Conservation (phyloP, 495 filamentous ascomycete genomes). For the Aspergillus mulundensis region DNA sequence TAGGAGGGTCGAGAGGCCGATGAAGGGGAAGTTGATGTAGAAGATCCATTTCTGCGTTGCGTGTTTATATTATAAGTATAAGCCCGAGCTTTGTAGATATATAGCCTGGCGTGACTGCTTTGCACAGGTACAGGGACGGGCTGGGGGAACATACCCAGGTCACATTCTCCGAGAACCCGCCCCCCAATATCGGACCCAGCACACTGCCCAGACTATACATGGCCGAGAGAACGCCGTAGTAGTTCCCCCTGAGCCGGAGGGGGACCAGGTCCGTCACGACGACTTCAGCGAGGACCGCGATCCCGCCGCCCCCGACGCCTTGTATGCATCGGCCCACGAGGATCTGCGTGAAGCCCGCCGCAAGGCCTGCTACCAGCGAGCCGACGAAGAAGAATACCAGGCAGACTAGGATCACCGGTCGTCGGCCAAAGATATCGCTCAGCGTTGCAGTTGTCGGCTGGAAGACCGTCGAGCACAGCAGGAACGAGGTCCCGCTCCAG, state of each 20-base stretch:
- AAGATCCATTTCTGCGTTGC: conserved; percentile 53
- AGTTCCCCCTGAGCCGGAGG: conserved; percentile 31
- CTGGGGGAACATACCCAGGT: conserved; percentile 28
- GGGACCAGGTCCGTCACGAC: conserved; percentile 40
- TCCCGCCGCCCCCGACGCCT: conserved; percentile 33
- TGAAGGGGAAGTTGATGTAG: conserved; percentile 62
- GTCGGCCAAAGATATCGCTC: conserved; percentile 50
- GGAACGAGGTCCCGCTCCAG: conserved; percentile 50
- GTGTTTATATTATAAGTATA: too few species aligned
- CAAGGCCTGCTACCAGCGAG: conserved; percentile 35
- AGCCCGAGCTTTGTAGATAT: too few species aligned
- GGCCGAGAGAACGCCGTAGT: conserved; percentile 26
- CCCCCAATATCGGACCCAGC: conserved; percentile 36
- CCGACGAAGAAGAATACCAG: conserved; percentile 41
- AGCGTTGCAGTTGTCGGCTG: conserved; percentile 39
- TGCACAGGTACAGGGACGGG: not conserved
- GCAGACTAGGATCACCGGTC: conserved; percentile 37
- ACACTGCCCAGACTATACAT: conserved; percentile 25
- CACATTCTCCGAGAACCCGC: conserved; percentile 27
- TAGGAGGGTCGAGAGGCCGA: conserved; percentile 43
- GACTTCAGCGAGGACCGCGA: conserved; percentile 29
- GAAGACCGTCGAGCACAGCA: conserved; percentile 43
- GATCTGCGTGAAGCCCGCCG: conserved; percentile 29
- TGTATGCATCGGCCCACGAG: conserved; percentile 31
- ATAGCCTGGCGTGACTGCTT: too few species aligned